phyloP scores from a whole-genome alignment of 2,329 filamentous ascomycete species.

The Xylaria multiplex region DNA sequence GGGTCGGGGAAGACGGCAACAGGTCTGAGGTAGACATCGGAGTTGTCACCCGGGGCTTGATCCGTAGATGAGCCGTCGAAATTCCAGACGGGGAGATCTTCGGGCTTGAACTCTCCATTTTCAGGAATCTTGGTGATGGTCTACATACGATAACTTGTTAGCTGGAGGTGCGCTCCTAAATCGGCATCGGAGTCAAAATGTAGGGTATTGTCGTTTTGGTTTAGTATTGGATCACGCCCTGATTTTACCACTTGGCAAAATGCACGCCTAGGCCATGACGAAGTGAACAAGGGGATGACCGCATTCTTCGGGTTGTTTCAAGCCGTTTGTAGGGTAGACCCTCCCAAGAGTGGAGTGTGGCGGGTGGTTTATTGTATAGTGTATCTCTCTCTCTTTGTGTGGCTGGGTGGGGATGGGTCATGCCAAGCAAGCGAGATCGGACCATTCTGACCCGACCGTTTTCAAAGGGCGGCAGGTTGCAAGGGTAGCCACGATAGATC shows the following conservation, averaged over 20 bases:
- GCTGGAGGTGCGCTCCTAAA: constrained; percentile 26
- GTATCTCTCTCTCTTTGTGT: neutral
- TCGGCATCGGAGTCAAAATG: neutral
- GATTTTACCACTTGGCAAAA: constrained; percentile 21
- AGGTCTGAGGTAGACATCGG: constrained; percentile 95
- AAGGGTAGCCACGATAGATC: constrained; percentile 3
- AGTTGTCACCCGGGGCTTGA: constrained; percentile 94
- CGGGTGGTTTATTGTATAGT: neutral
- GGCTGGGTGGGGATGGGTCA: neutral
- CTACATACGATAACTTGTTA: constrained; percentile 48
- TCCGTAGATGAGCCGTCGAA: constrained; percentile 84
- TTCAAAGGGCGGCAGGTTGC: neutral
- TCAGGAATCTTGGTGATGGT: constrained; percentile 59
- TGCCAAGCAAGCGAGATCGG: constrained; percentile 42
- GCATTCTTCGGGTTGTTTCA: neutral
- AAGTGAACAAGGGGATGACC: constrained; percentile 7
- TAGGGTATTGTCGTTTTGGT: neutral
- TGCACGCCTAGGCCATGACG: constrained; percentile 8
- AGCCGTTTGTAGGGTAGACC: neutral
- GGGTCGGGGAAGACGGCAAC: constrained; percentile 90
- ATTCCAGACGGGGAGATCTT: constrained; percentile 66
- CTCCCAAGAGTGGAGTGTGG: constrained; percentile 7
- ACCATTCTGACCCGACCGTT: constrained; percentile 17
- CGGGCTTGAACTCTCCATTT: constrained; percentile 57
- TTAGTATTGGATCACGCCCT: neutral